phyloP scores from a whole-genome alignment of 1,284 basidiomycete genomes.

The Naganishia sp. region DNA sequence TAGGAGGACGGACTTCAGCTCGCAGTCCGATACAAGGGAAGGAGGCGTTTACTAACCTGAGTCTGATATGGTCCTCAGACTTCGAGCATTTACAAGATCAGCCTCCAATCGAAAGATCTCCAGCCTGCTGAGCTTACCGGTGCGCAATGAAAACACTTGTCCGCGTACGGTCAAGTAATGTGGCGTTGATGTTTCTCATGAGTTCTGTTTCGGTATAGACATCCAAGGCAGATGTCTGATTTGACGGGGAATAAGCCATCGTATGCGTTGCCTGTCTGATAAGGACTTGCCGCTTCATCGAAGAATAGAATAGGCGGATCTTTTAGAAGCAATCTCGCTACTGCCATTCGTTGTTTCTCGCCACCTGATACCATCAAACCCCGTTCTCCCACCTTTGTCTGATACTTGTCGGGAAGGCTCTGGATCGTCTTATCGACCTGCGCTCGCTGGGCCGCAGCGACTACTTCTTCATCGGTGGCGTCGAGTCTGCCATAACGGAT shows the following conservation, averaged over 20 bases:
- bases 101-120: constrained; percentile 11
- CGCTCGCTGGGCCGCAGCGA: constrained; percentile 77
- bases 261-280: background rate
- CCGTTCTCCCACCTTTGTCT: constrained; percentile 90
- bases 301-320: constrained; percentile 95
- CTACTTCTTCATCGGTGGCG: constrained; percentile 85
- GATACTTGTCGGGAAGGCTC: constrained; percentile 80
- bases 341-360: constrained; percentile 94
- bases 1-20: constrained; percentile 3
- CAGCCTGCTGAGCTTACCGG: constrained; percentile 44
- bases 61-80: constrained; percentile 85
- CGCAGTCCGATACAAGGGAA: constrained; percentile 29
- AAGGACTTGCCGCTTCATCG: constrained; percentile 81
- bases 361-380: constrained; percentile 98
- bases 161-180: constrained; percentile 71
- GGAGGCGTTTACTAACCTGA: constrained; percentile 60
- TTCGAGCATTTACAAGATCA: constrained; percentile 40
- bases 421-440: constrained; percentile 81
- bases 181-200: constrained; percentile 88
- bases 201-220: constrained; percentile 91
- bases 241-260: constrained; percentile 8
- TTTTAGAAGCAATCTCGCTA: constrained; percentile 88
- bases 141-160: constrained; percentile 97
- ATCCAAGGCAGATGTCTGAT: constrained; percentile 87
- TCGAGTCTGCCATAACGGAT: constrained; percentile 88